These are phyloP conservation scores for Endotrypanum monterogeii DNA, from an alignment of 208 protist genomes.

Conservation along the genomic window DNA sequence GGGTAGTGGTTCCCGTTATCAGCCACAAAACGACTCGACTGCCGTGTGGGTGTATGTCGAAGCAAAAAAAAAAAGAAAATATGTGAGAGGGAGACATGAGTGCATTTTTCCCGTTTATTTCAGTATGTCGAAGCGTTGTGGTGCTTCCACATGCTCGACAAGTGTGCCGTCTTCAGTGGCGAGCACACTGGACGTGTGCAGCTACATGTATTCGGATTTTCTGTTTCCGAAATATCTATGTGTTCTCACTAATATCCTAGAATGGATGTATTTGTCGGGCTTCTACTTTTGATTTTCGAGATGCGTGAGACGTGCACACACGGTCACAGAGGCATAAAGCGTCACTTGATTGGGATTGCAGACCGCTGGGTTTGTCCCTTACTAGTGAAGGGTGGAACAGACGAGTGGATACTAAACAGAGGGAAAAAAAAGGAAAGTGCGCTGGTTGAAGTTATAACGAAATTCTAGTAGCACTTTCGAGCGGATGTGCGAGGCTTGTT, in stretches of 20 bases:
- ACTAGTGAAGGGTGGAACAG: no score
- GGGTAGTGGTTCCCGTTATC: neutral
- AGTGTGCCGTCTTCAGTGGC: neutral
- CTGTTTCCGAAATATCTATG: neutral
- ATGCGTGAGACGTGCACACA: neutral
- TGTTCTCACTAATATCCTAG: neutral
- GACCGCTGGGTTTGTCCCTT: no score
- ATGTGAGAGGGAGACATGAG: no score
- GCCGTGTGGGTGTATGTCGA: no score
- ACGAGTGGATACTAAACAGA: neutral
- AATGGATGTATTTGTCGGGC: neutral
- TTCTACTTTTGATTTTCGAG: no score
- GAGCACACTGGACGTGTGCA: no score
- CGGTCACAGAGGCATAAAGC: no score
- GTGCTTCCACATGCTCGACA: neutral
- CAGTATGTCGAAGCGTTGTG: neutral
- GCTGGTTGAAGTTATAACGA: no score
- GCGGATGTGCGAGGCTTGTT: no score
- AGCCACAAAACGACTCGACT: neutral
- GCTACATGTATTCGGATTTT: neutral
- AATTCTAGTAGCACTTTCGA: no score
- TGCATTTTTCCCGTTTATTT: no score
- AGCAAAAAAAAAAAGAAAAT: neutral
- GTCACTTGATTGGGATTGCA: no score
- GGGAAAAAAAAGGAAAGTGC: neutral